Evolutionary conservation across 805 yeast species (phyloP).

Genomic region (Wickerhamiella allomyrinae): DNA sequence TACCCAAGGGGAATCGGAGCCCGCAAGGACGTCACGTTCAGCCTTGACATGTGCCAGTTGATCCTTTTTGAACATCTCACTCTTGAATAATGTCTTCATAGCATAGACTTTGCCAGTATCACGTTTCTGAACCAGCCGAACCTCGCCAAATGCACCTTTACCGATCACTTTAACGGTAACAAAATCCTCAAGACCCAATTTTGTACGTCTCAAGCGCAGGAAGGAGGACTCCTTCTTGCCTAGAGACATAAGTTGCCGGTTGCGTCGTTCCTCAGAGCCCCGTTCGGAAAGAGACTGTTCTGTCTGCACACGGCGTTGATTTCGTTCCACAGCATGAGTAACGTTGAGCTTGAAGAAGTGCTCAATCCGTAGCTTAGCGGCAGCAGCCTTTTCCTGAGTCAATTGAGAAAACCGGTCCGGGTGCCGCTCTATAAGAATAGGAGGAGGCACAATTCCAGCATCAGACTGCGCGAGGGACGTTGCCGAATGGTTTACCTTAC

Average conservation of each 20-base stretch:
- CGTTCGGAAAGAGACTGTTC: slow-evolving; percentile 64
- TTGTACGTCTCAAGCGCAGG: slow-evolving; percentile 69
- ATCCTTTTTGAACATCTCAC: slow-evolving; percentile 90
- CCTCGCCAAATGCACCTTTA: slow-evolving; percentile 97
- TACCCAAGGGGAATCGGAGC: slow-evolving; percentile 79
- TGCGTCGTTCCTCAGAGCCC: slow-evolving; percentile 72
- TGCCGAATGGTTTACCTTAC: neutral
- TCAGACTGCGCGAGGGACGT: neutral
- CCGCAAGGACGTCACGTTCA: slow-evolving; percentile 88
- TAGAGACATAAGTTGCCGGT: slow-evolving; percentile 63
- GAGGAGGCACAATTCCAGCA: neutral
- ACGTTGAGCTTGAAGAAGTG: slow-evolving; percentile 77
- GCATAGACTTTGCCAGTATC: slow-evolving; percentile 90
- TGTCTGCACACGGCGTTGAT: slow-evolving; percentile 76
- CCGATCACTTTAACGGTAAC: slow-evolving; percentile 82
- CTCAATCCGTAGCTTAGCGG: slow-evolving; percentile 67
- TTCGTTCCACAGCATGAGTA: slow-evolving; percentile 85
- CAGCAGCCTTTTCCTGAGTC: slow-evolving; percentile 73
- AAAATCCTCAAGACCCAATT: slow-evolving; percentile 66
- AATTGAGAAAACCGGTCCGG: slow-evolving; percentile 63
- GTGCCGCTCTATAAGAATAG: slow-evolving; percentile 59
- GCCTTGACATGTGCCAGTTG: slow-evolving; percentile 93
- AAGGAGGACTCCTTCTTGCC: slow-evolving; percentile 86
- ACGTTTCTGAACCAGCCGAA: slow-evolving; percentile 78
- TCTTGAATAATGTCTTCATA: slow-evolving; percentile 80